Conservation (phyloP, 345 rosid species). For the Gossypium ekmanianum region DNA sequence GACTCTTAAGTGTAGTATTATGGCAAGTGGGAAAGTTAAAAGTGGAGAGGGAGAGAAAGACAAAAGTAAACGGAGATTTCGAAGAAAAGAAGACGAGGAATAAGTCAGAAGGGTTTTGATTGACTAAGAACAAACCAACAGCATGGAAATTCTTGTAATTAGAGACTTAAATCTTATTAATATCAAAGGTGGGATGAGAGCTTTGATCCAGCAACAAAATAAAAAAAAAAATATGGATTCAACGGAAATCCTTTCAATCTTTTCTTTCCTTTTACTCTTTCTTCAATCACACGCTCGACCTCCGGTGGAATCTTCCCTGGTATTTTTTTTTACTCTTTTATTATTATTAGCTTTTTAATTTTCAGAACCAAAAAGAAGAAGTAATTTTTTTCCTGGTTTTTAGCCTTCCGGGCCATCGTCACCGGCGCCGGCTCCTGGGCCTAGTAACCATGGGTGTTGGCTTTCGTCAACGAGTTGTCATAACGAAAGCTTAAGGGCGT, state of each 20-base stretch:
- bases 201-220: not conserved
- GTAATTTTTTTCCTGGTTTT: not conserved
- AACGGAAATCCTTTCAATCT: not conserved
- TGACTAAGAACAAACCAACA: not conserved
- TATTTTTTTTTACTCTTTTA: not conserved
- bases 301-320: not conserved
- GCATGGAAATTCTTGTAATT: slow-evolving; percentile 1
- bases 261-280: not conserved
- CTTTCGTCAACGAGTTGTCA: not conserved
- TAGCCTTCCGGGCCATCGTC: not conserved
- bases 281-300: not conserved
- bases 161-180: not conserved
- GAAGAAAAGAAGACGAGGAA: not conserved
- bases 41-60: not conserved
- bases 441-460: slow-evolving; percentile 9
- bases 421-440: slow-evolving; percentile 18
- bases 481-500: slow-evolving; percentile 12
- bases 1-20: not conserved
- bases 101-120: not conserved
- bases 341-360: not conserved
- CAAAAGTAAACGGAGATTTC: slow-evolving; percentile 6
- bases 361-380: too few relatives aligned
- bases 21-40: slow-evolving; percentile 6
- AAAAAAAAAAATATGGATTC: not conserved
- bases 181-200: not conserved